Evolutionary conservation across 441 rosid genomes (phyloP).

Genomic region (Erodium chrysanthum): DNA sequence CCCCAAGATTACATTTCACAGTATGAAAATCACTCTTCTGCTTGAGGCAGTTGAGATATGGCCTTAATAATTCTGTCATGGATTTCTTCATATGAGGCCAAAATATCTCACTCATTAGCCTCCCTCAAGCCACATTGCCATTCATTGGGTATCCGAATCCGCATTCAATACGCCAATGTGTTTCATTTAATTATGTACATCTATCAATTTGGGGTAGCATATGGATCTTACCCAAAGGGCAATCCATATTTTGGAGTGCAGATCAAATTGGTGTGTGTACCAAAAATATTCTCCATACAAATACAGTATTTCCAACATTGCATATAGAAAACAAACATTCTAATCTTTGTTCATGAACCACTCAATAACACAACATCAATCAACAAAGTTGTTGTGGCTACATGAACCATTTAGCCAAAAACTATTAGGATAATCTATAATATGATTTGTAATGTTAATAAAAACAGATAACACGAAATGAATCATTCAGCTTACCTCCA

Average conservation of each 20-base stretch:
- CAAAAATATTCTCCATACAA: no score
- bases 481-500: slow-evolving; percentile 26
- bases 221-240: not conserved
- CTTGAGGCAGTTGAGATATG: not conserved
- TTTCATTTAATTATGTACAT: no score
- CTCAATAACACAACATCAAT: no score
- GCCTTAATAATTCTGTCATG: not conserved
- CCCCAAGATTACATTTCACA: not conserved
- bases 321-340: not conserved
- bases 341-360: not conserved
- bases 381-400: not conserved
- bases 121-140: no score
- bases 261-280: no score
- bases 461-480: not conserved
- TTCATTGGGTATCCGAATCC: no score
- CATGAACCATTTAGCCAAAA: no score
- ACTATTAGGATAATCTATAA: no score
- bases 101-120: not conserved
- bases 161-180: no score
- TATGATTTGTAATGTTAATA: not conserved
- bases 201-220: not conserved
- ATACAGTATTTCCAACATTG: not conserved
- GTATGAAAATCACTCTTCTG: not conserved
- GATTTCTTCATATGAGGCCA: not conserved
- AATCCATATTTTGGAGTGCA: not conserved